These are phyloP conservation scores for Inonotus obliquus DNA, from an alignment of 1,284 basidiomycete species.

Conservation along the genomic window DNA sequence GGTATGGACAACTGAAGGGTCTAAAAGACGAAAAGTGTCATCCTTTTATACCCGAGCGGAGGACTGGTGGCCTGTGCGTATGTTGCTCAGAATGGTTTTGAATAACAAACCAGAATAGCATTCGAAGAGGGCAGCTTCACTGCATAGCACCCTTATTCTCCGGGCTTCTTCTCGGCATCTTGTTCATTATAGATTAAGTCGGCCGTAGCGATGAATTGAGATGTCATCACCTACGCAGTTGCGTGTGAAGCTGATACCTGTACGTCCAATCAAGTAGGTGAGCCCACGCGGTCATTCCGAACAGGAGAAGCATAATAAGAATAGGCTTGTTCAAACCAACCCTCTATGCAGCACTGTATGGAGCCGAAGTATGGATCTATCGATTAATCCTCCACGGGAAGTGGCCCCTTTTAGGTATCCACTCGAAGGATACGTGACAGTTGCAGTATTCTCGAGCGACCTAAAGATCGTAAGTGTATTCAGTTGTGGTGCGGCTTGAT, in stretches of 20 bases:
- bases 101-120: neutral
- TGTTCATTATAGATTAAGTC: constrained; percentile 37
- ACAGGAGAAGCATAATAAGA: neutral
- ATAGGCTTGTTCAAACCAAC: neutral
- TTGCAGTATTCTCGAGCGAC: too few relatives aligned
- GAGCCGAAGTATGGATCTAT: neutral
- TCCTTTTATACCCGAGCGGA: constrained; percentile 37
- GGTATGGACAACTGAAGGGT: constrained; percentile 8
- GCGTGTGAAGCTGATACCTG: neutral
- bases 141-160: neutral
- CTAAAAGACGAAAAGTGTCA: constrained; percentile 28
- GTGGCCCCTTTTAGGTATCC: neutral
- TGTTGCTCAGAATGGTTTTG: neutral
- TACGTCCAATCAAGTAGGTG: neutral
- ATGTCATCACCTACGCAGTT: constrained; percentile 7
- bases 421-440: too few relatives aligned
- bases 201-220: constrained; percentile 30
- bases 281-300: neutral
- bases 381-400: neutral
- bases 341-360: neutral
- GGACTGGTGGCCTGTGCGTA: neutral
- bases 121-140: neutral
- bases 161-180: constrained; percentile 35
- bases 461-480: too few relatives aligned
- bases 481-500: too few relatives aligned